Conservation (phyloP, 805 yeast genomes). For the Kodamaea kaohsiungensis region DNA sequence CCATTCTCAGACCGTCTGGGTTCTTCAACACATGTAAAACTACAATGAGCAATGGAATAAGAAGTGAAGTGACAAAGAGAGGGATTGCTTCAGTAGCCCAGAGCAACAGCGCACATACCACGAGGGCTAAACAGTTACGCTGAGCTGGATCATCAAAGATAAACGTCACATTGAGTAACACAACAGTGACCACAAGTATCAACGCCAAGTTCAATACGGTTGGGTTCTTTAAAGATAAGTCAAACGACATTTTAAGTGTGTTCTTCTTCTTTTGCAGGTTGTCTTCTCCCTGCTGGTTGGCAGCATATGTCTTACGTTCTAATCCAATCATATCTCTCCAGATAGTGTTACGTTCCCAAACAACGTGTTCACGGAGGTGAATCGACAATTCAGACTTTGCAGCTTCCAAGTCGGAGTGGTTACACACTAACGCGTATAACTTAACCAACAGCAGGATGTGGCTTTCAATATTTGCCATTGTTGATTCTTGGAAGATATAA, state of each 20-base stretch:
- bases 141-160: constrained; percentile 39
- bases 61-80: constrained; percentile 80
- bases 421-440: constrained; percentile 39
- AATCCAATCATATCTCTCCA: constrained; percentile 59
- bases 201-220: constrained; percentile 43
- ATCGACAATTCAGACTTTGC: constrained; percentile 58
- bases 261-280: constrained; percentile 8
- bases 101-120: constrained; percentile 76
- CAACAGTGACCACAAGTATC: constrained; percentile 50
- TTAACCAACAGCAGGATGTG: constrained; percentile 34
- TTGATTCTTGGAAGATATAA: constrained; percentile 39
- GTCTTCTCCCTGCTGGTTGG: constrained; percentile 14
- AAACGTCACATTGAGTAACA: constrained; percentile 25
- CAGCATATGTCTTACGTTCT: constrained; percentile 40
- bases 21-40: constrained; percentile 67
- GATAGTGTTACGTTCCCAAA: constrained; percentile 56
- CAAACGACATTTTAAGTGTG: constrained; percentile 16
- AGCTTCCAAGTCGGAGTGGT: constrained; percentile 39
- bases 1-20: constrained; percentile 47
- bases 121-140: constrained; percentile 66
- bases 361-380: constrained; percentile 54
- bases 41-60: constrained; percentile 82
- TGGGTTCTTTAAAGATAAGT: constrained; percentile 35
- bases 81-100: constrained; percentile 98
- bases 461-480: constrained; percentile 31